Evolutionary conservation across 2,329 filamentous ascomycete species (phyloP).

Genomic region (Seiridium cupressi): DNA sequence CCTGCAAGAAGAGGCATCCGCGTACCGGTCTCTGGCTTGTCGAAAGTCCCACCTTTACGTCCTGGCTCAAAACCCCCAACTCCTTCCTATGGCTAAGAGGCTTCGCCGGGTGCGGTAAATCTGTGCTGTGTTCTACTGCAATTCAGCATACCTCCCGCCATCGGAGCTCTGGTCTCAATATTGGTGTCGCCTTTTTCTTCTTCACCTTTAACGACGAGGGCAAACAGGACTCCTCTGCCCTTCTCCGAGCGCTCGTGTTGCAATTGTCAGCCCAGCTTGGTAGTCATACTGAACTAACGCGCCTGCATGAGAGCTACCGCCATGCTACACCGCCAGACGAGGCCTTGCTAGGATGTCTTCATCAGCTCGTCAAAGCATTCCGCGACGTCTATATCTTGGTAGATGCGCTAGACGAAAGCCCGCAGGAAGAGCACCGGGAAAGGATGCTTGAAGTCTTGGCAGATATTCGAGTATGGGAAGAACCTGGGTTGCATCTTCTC

Average conservation of each 20-base stretch:
- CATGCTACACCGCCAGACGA: conserved; percentile 15
- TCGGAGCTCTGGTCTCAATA: conserved; percentile 15
- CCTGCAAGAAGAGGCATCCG: conserved; percentile 27
- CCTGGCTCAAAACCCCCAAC: conserved; percentile 22
- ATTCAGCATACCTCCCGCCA: conserved; percentile 26
- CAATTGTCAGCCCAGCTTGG: conserved; percentile 29
- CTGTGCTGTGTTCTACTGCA: conserved; percentile 33
- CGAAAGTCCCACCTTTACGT: conserved; percentile 14
- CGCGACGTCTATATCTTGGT: conserved; percentile 31
- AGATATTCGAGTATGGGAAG: conserved; percentile 20
- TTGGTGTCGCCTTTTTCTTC: conserved; percentile 36
- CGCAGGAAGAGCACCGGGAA: conserved; percentile 18
- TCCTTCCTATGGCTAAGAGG: conserved; percentile 39
- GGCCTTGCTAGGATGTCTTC: conserved; percentile 19
- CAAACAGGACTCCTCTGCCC: conserved; percentile 28
- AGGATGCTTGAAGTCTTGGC: conserved; percentile 23
- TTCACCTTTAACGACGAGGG: conserved; percentile 34
- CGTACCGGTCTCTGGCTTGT: conserved; percentile 34
- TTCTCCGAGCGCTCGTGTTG: conserved; percentile 30
- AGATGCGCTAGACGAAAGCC: conserved; percentile 37
- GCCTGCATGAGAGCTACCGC: conserved; percentile 14
- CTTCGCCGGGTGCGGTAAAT: conserved; percentile 38
- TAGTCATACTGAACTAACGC: conserved; percentile 14
- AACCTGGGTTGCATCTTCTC: conserved; percentile 19
- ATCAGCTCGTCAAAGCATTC: conserved; percentile 22